Evolutionary conservation across 768 basidiomycete species (phyloP), one percentile per base, ranked within the genome.

Genomic region (Amylocystis lapponica): DNA sequence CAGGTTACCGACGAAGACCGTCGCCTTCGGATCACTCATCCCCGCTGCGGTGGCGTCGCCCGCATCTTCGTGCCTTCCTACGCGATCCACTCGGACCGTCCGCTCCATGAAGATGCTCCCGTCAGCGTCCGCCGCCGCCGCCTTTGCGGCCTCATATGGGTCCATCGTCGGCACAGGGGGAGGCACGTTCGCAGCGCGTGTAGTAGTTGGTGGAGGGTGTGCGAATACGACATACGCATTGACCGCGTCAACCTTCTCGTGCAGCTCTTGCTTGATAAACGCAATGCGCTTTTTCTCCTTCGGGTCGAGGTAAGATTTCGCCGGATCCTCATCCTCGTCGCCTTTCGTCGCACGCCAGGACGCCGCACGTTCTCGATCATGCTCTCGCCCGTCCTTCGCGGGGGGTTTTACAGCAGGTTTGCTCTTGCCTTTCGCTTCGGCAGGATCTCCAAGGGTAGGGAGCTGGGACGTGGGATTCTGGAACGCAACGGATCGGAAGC

Each of bases 141-240:
- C 47, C 29, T 51, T 64, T 1, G 87, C 86, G 10, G 86, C 89
- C 48, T 81, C 77, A 53, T 81, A 81, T 6, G 86, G 86, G 53
- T 84, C 72, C 71, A 82, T 70, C 12, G 66, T 66, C 1, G 62
- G 63, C 11, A 66, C 60, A 1, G 59, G 68, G 1, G 76, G 77
- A 1, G 80, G 80, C 13, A 81, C 56, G 51, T 79, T 80, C 3
- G 62, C 47, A 2, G 72, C 68, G 20, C 75, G 66, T 22, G 54
- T 56, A 14, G 21, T 33, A 22, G 39, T 21, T 8, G 37, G 50
- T 9, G 75, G 73, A 7, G 79, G 73, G 55, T 92, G 79, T 1
- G 89, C 88, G 60, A 97, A 92, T 16, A 98, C 91, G 36, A 95
- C 65, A 61, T 99, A 99, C 1, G 90, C 88, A 56, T 93, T 88